Evolutionary conservation across 1,284 basidiomycete genomes (phyloP), one percentile per base, ranked within the genome.

Genomic region (Marasmius fiardii): DNA sequence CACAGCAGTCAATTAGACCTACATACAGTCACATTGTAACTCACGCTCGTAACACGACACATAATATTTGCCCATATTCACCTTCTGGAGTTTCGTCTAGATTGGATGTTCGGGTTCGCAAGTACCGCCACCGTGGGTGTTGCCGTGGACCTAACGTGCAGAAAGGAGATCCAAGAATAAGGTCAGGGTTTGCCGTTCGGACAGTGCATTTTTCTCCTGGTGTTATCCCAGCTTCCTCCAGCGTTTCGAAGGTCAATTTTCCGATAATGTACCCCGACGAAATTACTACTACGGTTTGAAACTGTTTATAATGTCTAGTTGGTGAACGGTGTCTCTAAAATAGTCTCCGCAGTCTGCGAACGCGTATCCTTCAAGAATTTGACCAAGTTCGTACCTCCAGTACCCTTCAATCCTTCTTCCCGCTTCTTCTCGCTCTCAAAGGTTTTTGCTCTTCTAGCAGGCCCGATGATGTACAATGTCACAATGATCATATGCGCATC

Each of bases 401-500:
- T 96, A 1, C 93, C 93, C 63, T 83, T 84, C 57, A 92, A 55
- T 4, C 51, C 34, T 26, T 45, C 37, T n/a, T 33, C 14, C 48
- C 11, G 41, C 35, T 58, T 56, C 34, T 33, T 18, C 28, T 47
- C 52, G 26, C 21, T 53, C 43, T 45, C 49, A 49, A n/a, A 52
- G 48, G 43, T 43, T 52, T 24, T 34, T 6, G 51, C 71, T 58
- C 73, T 70, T 61, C 72, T 73, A 31, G 86, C 79, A 1, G 86
- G 93, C 20, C 85, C 85, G 28, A 95, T 73, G 61, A 95, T 94
- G 70, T 95, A 96, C 51, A 92, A 65, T 26, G 90, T 82, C 21
- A 90, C 93, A 56, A 97, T 89, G 53, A 85, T 82, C 74, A 98
- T 89, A 71, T 97, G 95, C 47, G 86, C 86, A 65, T 96, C 91